Conservation (phyloP, 129 eudicot species). For the Silybum marianum region DNA sequence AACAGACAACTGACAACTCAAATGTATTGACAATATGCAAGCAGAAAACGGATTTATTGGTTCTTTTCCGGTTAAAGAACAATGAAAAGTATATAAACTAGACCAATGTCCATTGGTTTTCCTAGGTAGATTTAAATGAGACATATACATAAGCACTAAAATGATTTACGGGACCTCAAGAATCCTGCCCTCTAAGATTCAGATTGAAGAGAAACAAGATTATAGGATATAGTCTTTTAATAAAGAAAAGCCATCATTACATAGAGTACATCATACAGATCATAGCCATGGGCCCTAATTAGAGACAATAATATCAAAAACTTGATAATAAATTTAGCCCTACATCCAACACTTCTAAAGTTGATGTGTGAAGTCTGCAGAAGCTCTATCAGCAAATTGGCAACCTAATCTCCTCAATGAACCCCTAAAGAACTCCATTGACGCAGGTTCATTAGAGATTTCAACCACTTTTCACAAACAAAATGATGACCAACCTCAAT, state of each 20-base stretch:
- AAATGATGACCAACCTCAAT: background rate
- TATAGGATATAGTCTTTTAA: background rate
- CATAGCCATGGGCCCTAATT: constrained; percentile 1
- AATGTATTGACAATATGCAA: background rate
- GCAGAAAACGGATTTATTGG: background rate
- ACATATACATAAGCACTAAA: constrained; percentile 3
- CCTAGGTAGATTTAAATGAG: background rate
- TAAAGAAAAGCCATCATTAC: background rate
- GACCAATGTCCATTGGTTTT: background rate
- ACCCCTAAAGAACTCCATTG: background rate
- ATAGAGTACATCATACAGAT: background rate
- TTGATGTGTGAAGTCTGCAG: background rate
- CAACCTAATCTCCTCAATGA: constrained; percentile 1
- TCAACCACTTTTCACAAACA: background rate
- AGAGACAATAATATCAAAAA: background rate
- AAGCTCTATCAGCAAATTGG: background rate
- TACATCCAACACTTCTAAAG: background rate
- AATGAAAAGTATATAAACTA: background rate
- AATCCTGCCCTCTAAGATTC: background rate
- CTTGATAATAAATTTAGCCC: background rate
- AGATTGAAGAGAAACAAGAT: background rate
- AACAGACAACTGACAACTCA: background rate
- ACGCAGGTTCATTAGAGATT: background rate
- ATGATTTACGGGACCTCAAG: background rate
- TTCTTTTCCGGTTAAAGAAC: background rate